Evolutionary conservation across 345 rosid species (phyloP).

Genomic region (Euphorbia pulcherrima): DNA sequence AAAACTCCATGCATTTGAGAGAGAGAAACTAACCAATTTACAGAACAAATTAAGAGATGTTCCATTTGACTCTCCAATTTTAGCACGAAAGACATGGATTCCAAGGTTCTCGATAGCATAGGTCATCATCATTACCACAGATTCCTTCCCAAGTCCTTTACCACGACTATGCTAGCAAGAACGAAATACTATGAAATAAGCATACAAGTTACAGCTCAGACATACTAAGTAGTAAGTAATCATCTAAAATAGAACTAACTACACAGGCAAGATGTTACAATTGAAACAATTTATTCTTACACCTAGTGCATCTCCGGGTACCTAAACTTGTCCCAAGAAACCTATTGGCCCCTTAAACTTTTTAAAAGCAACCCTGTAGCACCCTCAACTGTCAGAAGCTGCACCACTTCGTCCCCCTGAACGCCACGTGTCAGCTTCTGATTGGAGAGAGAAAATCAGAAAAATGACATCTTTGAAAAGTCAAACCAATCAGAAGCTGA

Average conservation of each 20-base stretch:
- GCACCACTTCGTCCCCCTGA: no score
- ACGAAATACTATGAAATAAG: conserved; percentile 20
- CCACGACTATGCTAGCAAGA: conserved; percentile 76
- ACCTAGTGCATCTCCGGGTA: no score
- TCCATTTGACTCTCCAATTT: conserved; percentile 79
- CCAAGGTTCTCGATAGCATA: conserved; percentile 59
- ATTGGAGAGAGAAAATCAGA: no score
- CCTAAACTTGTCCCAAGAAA: no score
- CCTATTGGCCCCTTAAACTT: no score
- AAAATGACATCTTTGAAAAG: no score
- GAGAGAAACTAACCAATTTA: conserved; percentile 52
- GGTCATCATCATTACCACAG: conserved; percentile 86
- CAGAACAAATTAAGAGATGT: conserved; percentile 65
- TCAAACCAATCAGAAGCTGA: no score
- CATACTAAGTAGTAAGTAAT: background rate
- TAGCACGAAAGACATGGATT: conserved; percentile 58
- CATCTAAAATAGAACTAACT: background rate
- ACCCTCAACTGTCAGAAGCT: no score
- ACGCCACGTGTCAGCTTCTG: no score
- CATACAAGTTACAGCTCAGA: background rate
- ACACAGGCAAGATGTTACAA: background rate
- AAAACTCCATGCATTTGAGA: background rate
- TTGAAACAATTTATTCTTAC: conserved; percentile 7
- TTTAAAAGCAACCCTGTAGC: no score
- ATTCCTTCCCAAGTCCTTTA: conserved; percentile 87